These are phyloP conservation scores for Schizopora paradoxa DNA, from an alignment of 1,284 basidiomycete genomes.

Conservation along the genomic window DNA sequence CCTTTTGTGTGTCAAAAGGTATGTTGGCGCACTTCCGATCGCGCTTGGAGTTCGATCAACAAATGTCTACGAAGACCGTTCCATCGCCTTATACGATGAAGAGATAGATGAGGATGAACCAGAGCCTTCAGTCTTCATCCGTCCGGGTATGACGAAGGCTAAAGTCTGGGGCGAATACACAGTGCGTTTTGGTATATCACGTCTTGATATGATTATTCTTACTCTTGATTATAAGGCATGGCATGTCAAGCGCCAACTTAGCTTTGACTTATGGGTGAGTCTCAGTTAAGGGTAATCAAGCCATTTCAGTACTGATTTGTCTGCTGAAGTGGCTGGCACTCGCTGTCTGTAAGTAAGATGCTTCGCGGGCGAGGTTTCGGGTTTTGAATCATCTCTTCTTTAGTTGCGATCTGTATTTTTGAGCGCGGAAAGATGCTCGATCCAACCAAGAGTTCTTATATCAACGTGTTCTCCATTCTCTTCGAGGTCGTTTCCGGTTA, in stretches of 20 bases:
- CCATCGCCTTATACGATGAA: not conserved
- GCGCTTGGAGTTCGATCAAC: constrained; percentile 70
- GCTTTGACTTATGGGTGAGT: not conserved
- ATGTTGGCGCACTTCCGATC: constrained; percentile 31
- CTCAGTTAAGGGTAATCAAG: not conserved
- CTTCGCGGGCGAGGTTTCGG: constrained; percentile 47
- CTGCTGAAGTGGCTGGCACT: not conserved
- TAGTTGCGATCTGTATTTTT: constrained; percentile 63
- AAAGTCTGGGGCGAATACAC: not conserved
- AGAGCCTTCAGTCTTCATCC: not conserved
- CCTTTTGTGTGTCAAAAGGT: constrained; percentile 39
- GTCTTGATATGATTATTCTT: constrained; percentile 30
- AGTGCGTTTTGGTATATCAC: not conserved
- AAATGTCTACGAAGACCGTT: constrained; percentile 57
- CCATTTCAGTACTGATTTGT: not conserved
- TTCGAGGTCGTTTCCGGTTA: constrained; percentile 67
- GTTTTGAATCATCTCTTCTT: constrained; percentile 52
- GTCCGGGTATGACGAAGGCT: not conserved
- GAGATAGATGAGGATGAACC: not conserved
- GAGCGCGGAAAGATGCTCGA: constrained; percentile 58
- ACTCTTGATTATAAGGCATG: constrained; percentile 40
- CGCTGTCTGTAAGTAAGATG: not conserved
- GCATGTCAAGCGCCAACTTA: constrained; percentile 21
- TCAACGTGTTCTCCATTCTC: constrained; percentile 57
- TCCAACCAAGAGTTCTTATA: constrained; percentile 48